phyloP scores from a whole-genome alignment of 345 rosid genomes.

The Noccaea bulbosa region DNA sequence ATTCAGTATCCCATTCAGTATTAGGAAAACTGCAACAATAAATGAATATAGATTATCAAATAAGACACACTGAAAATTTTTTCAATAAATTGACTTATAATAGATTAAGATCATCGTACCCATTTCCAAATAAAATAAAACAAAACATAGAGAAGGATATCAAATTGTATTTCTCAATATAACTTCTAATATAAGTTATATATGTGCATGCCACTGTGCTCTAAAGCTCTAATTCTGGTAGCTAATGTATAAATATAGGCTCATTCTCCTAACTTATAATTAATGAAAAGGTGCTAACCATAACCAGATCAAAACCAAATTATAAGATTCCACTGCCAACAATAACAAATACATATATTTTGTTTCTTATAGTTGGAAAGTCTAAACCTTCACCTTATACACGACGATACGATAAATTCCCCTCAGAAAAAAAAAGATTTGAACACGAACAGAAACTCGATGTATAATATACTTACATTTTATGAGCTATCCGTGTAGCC shows the following conservation, averaged over 20 bases:
- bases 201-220: background rate
- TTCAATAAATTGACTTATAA: background rate
- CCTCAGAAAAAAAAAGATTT: background rate
- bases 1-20: background rate
- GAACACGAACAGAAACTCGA: background rate
- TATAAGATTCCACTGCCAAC: constrained; percentile 6
- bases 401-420: background rate
- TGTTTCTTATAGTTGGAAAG: background rate
- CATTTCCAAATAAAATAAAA: background rate
- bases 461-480: background rate
- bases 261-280: constrained; percentile 19
- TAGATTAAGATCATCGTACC: background rate
- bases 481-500: background rate
- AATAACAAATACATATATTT: background rate
- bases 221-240: constrained; percentile 16
- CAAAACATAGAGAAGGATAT: background rate
- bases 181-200: constrained; percentile 19
- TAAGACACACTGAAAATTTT: background rate
- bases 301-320: constrained; percentile 19
- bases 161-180: background rate
- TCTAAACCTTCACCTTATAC: no score
- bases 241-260: constrained; percentile 14
- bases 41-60: background rate
- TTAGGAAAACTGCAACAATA: background rate
- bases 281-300: constrained; percentile 30